A percentile compares a stretch with the other conserved stretches of the same genome.
Evolutionary conservation across 306 rosid species (phyloP).

Genomic region (Prunus mume): DNA sequence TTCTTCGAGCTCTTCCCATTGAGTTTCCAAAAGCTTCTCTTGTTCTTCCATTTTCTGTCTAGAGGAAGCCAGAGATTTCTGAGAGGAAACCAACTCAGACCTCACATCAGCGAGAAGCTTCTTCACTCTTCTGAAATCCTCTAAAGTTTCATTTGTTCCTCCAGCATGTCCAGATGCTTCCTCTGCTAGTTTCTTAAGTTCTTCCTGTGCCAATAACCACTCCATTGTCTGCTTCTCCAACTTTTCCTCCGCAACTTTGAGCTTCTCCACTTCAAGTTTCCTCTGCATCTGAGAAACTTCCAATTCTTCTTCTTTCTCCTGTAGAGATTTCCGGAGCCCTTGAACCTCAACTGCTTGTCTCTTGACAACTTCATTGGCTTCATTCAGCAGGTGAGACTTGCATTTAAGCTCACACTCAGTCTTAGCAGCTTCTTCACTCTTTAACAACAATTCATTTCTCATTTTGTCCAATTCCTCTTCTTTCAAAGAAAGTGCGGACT

Average conservation of each 20-base stretch:
- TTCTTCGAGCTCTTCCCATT: slow-evolving; percentile 62
- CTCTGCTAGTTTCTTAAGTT: slow-evolving; percentile 62
- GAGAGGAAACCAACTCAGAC: slow-evolving; percentile 83
- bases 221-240: slow-evolving; percentile 75
- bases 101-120: slow-evolving; percentile 66
- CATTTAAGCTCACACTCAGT: slow-evolving; percentile 48
- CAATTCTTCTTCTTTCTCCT: slow-evolving; percentile 58
- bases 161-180: slow-evolving; percentile 44
- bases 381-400: slow-evolving; percentile 61
- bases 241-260: slow-evolving; percentile 53
- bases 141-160: slow-evolving; percentile 52
- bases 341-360: slow-evolving; percentile 69
- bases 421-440: slow-evolving; percentile 52
- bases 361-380: slow-evolving; percentile 64
- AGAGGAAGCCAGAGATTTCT: slow-evolving; percentile 66
- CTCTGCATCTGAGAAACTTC: slow-evolving; percentile 34
- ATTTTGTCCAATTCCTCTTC: slow-evolving; percentile 64
- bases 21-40: slow-evolving; percentile 57
- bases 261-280: slow-evolving; percentile 61
- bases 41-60: slow-evolving; percentile 70
- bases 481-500: slow-evolving; percentile 41
- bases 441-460: slow-evolving; percentile 50
- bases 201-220: slow-evolving; percentile 76
- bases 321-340: slow-evolving; percentile 43
- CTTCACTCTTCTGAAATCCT: slow-evolving; percentile 68